These are phyloP conservation scores for Colletotrichum liriopes DNA, from an alignment of 2,329 filamentous ascomycete species.

Conservation along the genomic window DNA sequence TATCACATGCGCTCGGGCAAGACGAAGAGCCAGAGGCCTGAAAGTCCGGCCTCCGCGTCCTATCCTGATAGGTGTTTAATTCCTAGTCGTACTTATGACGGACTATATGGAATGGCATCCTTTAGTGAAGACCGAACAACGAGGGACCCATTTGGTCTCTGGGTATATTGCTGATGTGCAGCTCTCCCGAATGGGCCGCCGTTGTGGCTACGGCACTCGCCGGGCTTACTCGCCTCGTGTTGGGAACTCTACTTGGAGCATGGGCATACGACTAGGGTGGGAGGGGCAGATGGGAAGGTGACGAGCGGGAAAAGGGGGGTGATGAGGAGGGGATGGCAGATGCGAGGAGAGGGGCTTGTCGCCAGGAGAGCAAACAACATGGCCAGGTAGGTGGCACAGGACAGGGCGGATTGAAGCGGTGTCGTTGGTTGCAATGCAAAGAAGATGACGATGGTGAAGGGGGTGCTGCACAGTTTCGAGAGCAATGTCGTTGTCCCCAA, in stretches of 20 bases:
- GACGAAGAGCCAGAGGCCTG: not conserved
- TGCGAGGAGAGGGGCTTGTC: constrained; percentile 14
- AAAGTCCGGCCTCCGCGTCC: not conserved
- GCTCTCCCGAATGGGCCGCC: constrained; percentile 17
- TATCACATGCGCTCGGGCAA: not conserved
- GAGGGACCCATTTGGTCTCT: not conserved
- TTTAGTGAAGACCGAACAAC: constrained; percentile 3
- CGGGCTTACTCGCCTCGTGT: constrained; percentile 8
- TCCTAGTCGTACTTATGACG: not conserved
- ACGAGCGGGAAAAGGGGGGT: constrained; percentile 27
- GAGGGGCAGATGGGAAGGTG: constrained; percentile 4
- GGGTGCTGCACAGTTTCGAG: not conserved
- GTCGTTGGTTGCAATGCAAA: not conserved
- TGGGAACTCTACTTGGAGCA: constrained; percentile 32
- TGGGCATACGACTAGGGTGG: constrained; percentile 10
- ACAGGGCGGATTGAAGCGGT: not conserved
- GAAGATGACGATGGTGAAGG: constrained; percentile 4
- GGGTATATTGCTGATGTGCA: constrained; percentile 25
- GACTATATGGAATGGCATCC: not conserved
- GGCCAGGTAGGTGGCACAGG: constrained; percentile 10
- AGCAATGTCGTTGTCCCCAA: constrained; percentile 3
- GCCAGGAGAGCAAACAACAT: constrained; percentile 17
- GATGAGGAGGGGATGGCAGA: not conserved
- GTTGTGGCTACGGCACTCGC: constrained; percentile 2
- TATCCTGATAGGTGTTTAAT: not conserved